Evolutionary conservation across 495 filamentous ascomycete species (phyloP).

Genomic region (Penicillium steckii): DNA sequence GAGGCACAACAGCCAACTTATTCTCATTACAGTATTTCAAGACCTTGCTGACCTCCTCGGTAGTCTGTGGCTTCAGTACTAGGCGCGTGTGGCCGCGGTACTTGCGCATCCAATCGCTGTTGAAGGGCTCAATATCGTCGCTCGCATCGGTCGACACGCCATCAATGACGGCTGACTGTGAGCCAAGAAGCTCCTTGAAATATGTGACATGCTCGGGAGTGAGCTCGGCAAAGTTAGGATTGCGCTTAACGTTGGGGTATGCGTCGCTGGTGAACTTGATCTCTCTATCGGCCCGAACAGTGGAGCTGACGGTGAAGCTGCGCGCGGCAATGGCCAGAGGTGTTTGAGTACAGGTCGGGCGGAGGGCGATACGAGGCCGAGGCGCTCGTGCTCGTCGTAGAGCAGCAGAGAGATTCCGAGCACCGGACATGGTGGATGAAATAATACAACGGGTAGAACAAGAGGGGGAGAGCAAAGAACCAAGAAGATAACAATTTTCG

Average conservation of each 20-base stretch:
- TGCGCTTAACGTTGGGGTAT: conserved; percentile 79
- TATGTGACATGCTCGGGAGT: conserved; percentile 73
- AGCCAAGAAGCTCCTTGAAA: conserved; percentile 75
- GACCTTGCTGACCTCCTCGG: conserved; percentile 83
- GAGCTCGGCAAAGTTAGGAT: conserved; percentile 67
- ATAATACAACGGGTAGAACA: conserved; percentile 2
- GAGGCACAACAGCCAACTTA: conserved; percentile 90
- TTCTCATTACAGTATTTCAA: conserved; percentile 92
- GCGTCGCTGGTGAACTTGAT: conserved; percentile 78
- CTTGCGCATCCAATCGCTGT: conserved; percentile 98
- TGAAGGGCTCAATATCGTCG: conserved; percentile 88
- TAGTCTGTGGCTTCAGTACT: conserved; percentile 79
- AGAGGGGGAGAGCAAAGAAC: not conserved
- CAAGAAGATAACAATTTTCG: conserved; percentile 14
- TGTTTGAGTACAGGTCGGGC: conserved; percentile 20
- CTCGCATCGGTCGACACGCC: conserved; percentile 68
- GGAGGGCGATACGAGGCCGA: conserved; percentile 28
- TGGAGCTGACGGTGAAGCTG: conserved; percentile 36
- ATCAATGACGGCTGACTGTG: conserved; percentile 77
- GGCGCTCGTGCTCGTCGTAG: conserved; percentile 42
- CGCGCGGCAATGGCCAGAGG: conserved; percentile 26
- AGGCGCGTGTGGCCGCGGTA: conserved; percentile 88
- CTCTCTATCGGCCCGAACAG: conserved; percentile 35
- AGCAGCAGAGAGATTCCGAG: conserved; percentile 36
- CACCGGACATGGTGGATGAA: conserved; percentile 33